These are phyloP conservation scores for Apophysomyces elegans DNA, from an alignment of 371 early-diverging fungal species.

Conservation along the genomic window DNA sequence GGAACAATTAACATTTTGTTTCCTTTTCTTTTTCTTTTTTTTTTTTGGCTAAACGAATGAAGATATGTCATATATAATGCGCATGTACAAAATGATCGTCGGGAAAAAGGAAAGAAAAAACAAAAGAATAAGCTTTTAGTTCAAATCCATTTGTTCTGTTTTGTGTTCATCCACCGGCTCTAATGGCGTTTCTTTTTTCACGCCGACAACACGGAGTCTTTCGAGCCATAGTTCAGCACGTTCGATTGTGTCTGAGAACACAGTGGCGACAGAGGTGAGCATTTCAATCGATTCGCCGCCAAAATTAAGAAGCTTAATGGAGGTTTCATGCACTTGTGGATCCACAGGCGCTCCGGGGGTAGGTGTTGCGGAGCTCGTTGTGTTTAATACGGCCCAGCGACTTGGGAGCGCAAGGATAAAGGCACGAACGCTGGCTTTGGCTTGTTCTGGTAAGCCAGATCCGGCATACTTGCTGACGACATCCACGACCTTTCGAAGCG, in stretches of 20 bases:
- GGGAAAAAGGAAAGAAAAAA: background rate
- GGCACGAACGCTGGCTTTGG: conserved; percentile 79
- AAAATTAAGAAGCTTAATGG: conserved; percentile 60
- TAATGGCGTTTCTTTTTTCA: conserved; percentile 15
- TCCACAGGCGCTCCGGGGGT: conserved; percentile 39
- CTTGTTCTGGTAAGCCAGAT: conserved; percentile 84
- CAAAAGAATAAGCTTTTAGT: background rate
- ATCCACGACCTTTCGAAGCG: conserved; percentile 86
- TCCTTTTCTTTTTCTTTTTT: background rate
- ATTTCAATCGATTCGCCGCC: conserved; percentile 85
- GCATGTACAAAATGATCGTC: conserved; percentile 10
- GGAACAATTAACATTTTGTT: background rate
- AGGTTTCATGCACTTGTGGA: conserved; percentile 42
- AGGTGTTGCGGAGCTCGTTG: conserved; percentile 17
- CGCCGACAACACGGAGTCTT: conserved; percentile 58
- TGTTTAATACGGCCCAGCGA: conserved; percentile 76
- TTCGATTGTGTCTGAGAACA: conserved; percentile 81
- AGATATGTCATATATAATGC: conserved; percentile 3
- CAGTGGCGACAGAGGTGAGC: conserved; percentile 76
- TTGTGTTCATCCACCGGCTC: conserved; percentile 6
- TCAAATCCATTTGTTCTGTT: conserved; percentile 2
- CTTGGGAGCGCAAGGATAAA: conserved; percentile 87
- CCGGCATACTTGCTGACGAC: conserved; percentile 89
- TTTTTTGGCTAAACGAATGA: conserved; percentile 7
- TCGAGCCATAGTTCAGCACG: conserved; percentile 83